phyloP scores from a whole-genome alignment of 78 protist genomes.

The Pelomyxa schiedti region DNA sequence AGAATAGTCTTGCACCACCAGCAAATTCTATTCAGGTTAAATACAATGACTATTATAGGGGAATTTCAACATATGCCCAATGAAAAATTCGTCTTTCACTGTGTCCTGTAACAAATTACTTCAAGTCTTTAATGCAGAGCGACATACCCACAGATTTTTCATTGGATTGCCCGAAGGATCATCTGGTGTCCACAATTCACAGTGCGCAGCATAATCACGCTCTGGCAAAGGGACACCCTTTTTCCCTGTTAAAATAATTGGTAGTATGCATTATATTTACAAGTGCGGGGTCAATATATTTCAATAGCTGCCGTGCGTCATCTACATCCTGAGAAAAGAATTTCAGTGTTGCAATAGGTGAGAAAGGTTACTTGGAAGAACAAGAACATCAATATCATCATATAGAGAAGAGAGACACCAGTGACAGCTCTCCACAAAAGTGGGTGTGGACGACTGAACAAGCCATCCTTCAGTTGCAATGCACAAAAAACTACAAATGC shows the following conservation, averaged over 20 bases:
- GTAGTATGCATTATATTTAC: background rate
- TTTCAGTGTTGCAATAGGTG: background rate
- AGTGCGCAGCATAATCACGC: slow-evolving; percentile 61
- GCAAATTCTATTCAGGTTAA: no score
- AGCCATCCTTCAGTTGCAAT: slow-evolving; percentile 53
- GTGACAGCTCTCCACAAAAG: slow-evolving; percentile 72
- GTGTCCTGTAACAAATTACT: slow-evolving; percentile 15
- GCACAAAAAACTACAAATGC: slow-evolving; percentile 49
- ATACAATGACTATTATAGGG: no score
- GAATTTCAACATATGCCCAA: slow-evolving; percentile 76
- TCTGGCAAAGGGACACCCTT: slow-evolving; percentile 45
- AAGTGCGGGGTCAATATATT: slow-evolving; percentile 32
- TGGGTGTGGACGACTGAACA: slow-evolving; percentile 80
- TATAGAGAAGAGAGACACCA: slow-evolving; percentile 63
- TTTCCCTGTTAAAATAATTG: background rate
- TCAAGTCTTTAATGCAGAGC: no score
- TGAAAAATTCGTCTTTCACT: slow-evolving; percentile 56
- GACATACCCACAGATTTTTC: slow-evolving; percentile 6
- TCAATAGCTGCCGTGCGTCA: slow-evolving; percentile 43
- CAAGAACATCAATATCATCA: slow-evolving; percentile 41
- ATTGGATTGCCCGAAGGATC: slow-evolving; percentile 28
- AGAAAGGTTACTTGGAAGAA: slow-evolving; percentile 38
- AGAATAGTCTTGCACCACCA: slow-evolving; percentile 68
- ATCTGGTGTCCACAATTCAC: slow-evolving; percentile 57
- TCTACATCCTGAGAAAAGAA: slow-evolving; percentile 5